These are phyloP conservation scores for Chionographis japonica DNA, from an alignment of 106 monocot genomes.

Conservation along the genomic window DNA sequence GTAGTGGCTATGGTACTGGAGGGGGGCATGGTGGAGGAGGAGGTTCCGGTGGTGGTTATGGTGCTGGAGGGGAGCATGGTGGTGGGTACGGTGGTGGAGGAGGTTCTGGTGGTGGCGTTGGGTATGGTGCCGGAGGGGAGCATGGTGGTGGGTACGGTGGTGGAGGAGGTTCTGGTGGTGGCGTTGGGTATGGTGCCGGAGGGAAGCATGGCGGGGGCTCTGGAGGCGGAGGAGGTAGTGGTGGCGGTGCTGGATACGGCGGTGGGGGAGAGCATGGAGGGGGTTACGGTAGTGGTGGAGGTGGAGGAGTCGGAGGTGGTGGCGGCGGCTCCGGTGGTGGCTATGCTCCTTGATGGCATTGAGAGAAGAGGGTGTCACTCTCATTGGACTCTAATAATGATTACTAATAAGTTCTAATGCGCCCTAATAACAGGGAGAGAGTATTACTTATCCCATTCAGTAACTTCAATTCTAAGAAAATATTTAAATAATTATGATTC, in stretches of 20 bases:
- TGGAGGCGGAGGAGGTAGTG: slow-evolving; percentile 3
- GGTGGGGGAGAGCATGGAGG: neutral
- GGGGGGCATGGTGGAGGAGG: slow-evolving; percentile 11
- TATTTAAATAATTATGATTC: too few relatives aligned
- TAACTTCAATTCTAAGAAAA: too few relatives aligned
- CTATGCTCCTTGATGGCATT: neutral
- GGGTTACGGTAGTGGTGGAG: neutral
- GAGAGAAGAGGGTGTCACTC: too few relatives aligned
- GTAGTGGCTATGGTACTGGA: slow-evolving; percentile 1
- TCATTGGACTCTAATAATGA: too few relatives aligned
- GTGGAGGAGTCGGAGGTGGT: slow-evolving; percentile 8
- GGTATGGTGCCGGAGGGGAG: neutral
- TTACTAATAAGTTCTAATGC: too few relatives aligned
- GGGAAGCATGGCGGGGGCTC: slow-evolving; percentile 6
- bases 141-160: slow-evolving; percentile 2
- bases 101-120: neutral
- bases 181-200: neutral
- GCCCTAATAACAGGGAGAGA: too few relatives aligned
- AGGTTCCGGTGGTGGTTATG: slow-evolving; percentile 1
- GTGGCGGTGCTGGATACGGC: slow-evolving; percentile 5
- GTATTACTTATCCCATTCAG: too few relatives aligned
- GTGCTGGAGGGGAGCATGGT: neutral
- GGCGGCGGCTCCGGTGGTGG: slow-evolving; percentile 1
- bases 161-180: slow-evolving; percentile 9
- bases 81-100: slow-evolving; percentile 11